These are phyloP conservation scores for Penicillium cinerascens DNA, from an alignment of 495 filamentous ascomycete species.

Conservation along the genomic window DNA sequence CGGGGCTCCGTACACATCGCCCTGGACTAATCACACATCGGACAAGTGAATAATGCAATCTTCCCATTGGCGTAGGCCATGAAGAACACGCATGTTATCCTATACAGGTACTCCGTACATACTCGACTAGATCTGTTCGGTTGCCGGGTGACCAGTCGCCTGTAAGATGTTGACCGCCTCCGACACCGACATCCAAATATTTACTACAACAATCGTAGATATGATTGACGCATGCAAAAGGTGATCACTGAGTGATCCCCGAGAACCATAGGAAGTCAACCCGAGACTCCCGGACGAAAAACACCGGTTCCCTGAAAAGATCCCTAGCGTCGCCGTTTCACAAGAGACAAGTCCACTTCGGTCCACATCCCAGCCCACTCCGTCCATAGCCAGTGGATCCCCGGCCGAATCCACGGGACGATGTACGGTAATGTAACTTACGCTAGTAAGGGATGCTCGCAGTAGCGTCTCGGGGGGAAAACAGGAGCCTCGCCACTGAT, in stretches of 20 bases:
- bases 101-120: background rate
- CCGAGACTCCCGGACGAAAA: constrained; percentile 18
- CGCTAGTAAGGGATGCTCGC: constrained; percentile 22
- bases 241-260: background rate
- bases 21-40: constrained; percentile 8
- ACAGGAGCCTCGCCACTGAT: constrained; percentile 22
- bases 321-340: constrained; percentile 41
- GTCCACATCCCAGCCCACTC: background rate
- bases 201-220: background rate
- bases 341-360: background rate
- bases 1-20: background rate
- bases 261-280: constrained; percentile 6
- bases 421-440: constrained; percentile 6
- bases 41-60: constrained; percentile 13
- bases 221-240: background rate
- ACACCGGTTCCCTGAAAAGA: constrained; percentile 30
- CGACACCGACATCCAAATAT: background rate
- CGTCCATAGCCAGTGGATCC: constrained; percentile 7
- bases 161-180: constrained; percentile 14
- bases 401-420: constrained; percentile 13
- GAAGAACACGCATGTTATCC: background rate
- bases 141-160: constrained; percentile 28
- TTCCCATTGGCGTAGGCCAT: background rate
- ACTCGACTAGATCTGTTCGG: constrained; percentile 23
- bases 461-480: constrained; percentile 22